Evolutionary conservation across 805 yeast species (phyloP), one percentile per base, ranked within the genome.

Genomic region (Wickerhamomyces ciferrii): DNA sequence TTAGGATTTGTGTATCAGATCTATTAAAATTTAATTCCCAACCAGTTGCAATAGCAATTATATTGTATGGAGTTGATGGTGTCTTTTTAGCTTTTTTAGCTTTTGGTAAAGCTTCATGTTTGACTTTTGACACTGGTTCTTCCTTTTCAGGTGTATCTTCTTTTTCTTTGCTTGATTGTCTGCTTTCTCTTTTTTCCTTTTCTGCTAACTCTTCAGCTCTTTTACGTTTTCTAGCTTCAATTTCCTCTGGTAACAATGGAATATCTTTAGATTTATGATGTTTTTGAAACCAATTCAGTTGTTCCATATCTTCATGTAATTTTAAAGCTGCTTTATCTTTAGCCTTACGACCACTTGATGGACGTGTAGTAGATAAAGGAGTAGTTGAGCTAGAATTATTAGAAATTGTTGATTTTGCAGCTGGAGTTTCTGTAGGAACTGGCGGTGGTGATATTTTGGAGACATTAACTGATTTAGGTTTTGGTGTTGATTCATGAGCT

Each of bases 291-390:
- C 70, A 72, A 55, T 84, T 84, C 51, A 87, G 71, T 41, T 83
- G 83, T 48, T 76, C 77, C 74, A 87, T 85, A 59, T 83, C 80
- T 11, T 75, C 74, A 54, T 84, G 92, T 15, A 87, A 66, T 58
- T 80, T 82, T 47, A 68, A 66, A 1, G 81, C 82, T 0, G 95
- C 95, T 54, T 74, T 78, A 36, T 74, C 72, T 41, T 83, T 82
- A 1, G 96, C 95, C 37, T 77, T 75, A 43, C 87, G 62, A 2
- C 74, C 59, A 51, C 53, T 55, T n/a, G 55, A 40, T 5, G 49
- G 44, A 14, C 60, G 56, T 2, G 44, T 18, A 10, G 53, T 45
- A 65, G 14, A 53, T 49, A 38, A 53, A 38, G 40, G 37, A 32
- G 34, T 32, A 23, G 29, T 40, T 5, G 45, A 31, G 36, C 19